Base-by-base conservation (phyloP, 257 asterid genomes). In the Nicotiana tomentosiformis region DNA sequence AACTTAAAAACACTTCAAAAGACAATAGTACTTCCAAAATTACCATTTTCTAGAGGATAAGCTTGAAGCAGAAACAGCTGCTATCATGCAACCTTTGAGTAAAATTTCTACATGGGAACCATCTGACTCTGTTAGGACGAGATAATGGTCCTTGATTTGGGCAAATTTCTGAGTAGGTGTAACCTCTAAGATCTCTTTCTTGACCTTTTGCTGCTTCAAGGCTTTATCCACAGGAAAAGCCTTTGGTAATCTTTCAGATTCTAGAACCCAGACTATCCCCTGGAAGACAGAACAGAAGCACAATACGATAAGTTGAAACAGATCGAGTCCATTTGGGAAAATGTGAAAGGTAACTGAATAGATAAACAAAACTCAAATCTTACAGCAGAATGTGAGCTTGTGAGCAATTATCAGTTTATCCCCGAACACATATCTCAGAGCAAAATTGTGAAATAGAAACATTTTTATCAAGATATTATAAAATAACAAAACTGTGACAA, bases 21-120 rank as follows among this genome's bases (percentile, higher is more conserved):
- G 51, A 74, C 49, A 15, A 46, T 5, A 74, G 62, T 74, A 49
- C 80, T 51, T 49, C 23, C 79, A 23, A 64, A 65, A 51, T 80
- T 82, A 96, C 99, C 99, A 96, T 92, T 96, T 96, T 88, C 92
- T 91, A 51, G 97, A 85, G 11, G 97, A 80, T 84, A 88, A 66
- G 89, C 78, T 86, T 85, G 99, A 89, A 76, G 98, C 95, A 0
- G 99, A 96, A 84, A 96, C 98, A 87, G 99, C 94, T n/a, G 85
- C 88, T 68, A 94, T 64, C 26, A 82, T 85, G 89, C 99, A 96
- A 55, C 94, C 95, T 66, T 56, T 90, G 15, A 96, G 94, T 62
- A 62, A 87, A 88, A 96, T 90, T 81, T 92, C 91, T 16, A 86
- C 88, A 66, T n/a, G 74, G 60, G 93, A 89, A 84, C 91, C 92